phyloP scores from a whole-genome alignment of 495 filamentous ascomycete genomes.

The Penicillium argentinense region DNA sequence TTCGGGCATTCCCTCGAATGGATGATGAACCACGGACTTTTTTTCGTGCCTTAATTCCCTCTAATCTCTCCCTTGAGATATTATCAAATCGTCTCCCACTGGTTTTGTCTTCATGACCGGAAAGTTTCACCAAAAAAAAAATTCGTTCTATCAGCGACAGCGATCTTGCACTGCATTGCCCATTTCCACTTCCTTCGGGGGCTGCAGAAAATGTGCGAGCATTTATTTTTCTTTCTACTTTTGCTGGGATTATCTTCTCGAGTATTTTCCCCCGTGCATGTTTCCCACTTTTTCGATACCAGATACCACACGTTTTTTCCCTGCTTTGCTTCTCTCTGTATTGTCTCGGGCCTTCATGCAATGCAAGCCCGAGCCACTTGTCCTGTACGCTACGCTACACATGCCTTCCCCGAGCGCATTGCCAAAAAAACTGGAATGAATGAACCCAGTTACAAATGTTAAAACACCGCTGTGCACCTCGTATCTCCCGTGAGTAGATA shows the following conservation, averaged over 20 bases:
- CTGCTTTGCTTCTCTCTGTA: slow-evolving; percentile 3
- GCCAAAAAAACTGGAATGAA: slow-evolving; percentile 5
- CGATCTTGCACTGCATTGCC: slow-evolving; percentile 9
- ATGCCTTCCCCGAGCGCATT: neutral
- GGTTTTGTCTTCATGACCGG: neutral
- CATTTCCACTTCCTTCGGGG: neutral
- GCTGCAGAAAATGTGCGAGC: slow-evolving; percentile 16
- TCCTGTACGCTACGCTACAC: slow-evolving; percentile 28
- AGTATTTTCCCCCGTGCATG: slow-evolving; percentile 13
- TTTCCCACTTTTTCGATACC: slow-evolving; percentile 33
- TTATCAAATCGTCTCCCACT: neutral
- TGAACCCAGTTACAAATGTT: slow-evolving; percentile 13
- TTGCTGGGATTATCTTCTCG: slow-evolving; percentile 6
- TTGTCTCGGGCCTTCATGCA: neutral
- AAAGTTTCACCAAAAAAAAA: slow-evolving; percentile 6
- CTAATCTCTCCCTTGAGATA: neutral
- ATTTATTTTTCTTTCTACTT: slow-evolving; percentile 20
- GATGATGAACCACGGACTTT: slow-evolving; percentile 16
- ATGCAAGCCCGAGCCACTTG: slow-evolving; percentile 9
- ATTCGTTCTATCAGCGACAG: slow-evolving; percentile 8
- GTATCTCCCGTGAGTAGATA: slow-evolving; percentile 10
- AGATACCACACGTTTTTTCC: slow-evolving; percentile 34
- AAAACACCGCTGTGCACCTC: slow-evolving; percentile 16
- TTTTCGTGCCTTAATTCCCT: no score
- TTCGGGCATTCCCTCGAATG: slow-evolving; percentile 13